Percentiles rank a stretch among this genome's conserved stretches.
phyloP scores from a whole-genome alignment of 1,284 basidiomycete species.

The Malassezia yamatoensis region DNA sequence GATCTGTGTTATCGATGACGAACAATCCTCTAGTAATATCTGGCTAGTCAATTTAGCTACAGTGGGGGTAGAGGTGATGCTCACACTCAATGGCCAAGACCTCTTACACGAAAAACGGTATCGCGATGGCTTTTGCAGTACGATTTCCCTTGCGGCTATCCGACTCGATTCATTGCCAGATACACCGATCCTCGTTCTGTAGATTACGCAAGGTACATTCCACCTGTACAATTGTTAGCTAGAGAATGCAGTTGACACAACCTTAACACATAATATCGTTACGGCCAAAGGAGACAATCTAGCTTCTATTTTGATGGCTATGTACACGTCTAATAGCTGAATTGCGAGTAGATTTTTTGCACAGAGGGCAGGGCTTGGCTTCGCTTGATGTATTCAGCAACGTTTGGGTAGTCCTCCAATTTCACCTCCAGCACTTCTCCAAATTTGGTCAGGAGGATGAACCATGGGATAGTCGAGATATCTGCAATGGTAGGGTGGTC shows the following conservation, averaged over 20 bases:
- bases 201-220: not conserved
- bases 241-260: no score
- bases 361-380: not conserved
- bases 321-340: not conserved
- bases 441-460: not conserved
- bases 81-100: conserved; percentile 24
- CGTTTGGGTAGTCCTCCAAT: not conserved
- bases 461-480: conserved; percentile 9
- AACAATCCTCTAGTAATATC: conserved; percentile 14
- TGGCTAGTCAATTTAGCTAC: conserved; percentile 30
- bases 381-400: not conserved
- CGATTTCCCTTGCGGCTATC: conserved; percentile 20
- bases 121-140: conserved; percentile 32
- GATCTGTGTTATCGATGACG: conserved; percentile 24
- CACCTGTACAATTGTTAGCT: not conserved
- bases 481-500: conserved; percentile 40
- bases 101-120: conserved; percentile 17
- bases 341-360: not conserved
- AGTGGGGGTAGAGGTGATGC: conserved; percentile 24
- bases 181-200: not conserved
- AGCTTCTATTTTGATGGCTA: no score
- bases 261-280: no score
- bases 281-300: no score
- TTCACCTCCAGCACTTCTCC: not conserved
- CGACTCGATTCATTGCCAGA: not conserved